Evolutionary conservation across 768 basidiomycete genomes (phyloP).

Genomic region (Steccherinum ochraceum): DNA sequence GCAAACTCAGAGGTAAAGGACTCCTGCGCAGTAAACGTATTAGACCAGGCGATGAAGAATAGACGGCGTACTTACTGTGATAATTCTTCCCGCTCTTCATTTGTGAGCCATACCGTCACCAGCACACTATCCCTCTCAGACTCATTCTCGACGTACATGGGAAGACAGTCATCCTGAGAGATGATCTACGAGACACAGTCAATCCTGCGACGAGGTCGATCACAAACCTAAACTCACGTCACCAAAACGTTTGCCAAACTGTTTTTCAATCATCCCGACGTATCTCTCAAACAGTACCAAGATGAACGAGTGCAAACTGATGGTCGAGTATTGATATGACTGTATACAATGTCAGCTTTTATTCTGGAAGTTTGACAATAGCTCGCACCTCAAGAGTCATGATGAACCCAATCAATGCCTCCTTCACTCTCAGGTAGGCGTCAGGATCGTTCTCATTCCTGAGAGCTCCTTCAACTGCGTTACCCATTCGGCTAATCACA

Average conservation of each 20-base stretch:
- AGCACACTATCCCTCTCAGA: constrained; percentile 68
- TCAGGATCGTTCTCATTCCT: constrained; percentile 74
- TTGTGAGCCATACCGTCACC: constrained; percentile 76
- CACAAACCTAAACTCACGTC: constrained; percentile 40
- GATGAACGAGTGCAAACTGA: constrained; percentile 76
- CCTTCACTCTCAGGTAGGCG: constrained; percentile 76
- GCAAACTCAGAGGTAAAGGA: constrained; percentile 63
- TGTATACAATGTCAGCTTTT: constrained; percentile 25
- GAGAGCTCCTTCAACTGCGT: constrained; percentile 68
- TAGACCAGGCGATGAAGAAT: no score
- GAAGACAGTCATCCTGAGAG: constrained; percentile 78
- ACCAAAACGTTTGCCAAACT: constrained; percentile 79
- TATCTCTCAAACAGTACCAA: constrained; percentile 91
- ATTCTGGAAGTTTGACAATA: neutral
- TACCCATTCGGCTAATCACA: constrained; percentile 66
- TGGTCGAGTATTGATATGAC: constrained; percentile 84
- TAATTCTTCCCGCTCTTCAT: constrained; percentile 57
- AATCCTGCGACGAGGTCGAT: neutral
- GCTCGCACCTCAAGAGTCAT: constrained; percentile 84
- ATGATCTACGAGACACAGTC: constrained; percentile 55
- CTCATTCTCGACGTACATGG: constrained; percentile 66
- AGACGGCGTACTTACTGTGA: constrained; percentile 33
- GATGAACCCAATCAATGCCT: constrained; percentile 76
- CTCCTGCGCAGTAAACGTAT: constrained; percentile 45
- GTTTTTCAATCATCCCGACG: constrained; percentile 68